phyloP scores from a whole-genome alignment of 1,139 yeast species.

The Blastobotrys illinoisensis region DNA sequence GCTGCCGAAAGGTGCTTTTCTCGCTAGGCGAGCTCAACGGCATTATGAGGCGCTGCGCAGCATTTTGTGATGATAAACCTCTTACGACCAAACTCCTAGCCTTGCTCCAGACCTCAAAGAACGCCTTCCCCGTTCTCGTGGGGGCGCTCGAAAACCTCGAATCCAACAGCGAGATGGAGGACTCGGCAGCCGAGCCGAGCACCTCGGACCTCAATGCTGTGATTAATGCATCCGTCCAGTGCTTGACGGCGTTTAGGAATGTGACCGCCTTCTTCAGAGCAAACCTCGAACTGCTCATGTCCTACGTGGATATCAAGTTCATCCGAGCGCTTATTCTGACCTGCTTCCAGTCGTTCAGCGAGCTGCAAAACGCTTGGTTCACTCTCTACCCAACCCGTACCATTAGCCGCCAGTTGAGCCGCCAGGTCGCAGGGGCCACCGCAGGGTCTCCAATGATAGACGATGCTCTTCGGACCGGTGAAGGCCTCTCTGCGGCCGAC shows the following conservation, averaged over 20 bases:
- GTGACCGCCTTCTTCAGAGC: conserved; percentile 21
- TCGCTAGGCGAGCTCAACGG: conserved; percentile 64
- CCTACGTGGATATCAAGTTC: conserved; percentile 58
- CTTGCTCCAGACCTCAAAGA: conserved; percentile 48
- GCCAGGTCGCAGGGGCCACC: conserved; percentile 1
- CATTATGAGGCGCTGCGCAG: conserved; percentile 58
- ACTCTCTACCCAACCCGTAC: conserved; percentile 15
- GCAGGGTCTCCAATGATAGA: conserved; percentile 9
- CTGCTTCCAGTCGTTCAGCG: conserved; percentile 67
- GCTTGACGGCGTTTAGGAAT: conserved; percentile 21
- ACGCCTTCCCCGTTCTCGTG: conserved; percentile 23
- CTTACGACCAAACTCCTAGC: conserved; percentile 56
- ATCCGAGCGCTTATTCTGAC: conserved; percentile 69
- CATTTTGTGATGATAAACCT: conserved; percentile 61
- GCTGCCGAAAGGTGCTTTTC: conserved; percentile 35
- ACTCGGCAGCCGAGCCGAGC: conserved; percentile 5
- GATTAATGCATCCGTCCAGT: conserved; percentile 14
- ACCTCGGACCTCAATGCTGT: conserved; percentile 9
- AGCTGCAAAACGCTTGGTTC: conserved; percentile 67
- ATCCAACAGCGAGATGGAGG: not conserved
- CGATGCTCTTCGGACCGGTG: conserved; percentile 12
- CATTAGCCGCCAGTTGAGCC: conserved; percentile 6
- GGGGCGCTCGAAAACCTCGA: conserved; percentile 21
- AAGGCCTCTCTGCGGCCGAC: conserved; percentile 51
- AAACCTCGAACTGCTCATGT: conserved; percentile 20